Evolutionary conservation across 169 alveolate genomes (phyloP).

Genomic region (Cryptosporidium sp.): DNA sequence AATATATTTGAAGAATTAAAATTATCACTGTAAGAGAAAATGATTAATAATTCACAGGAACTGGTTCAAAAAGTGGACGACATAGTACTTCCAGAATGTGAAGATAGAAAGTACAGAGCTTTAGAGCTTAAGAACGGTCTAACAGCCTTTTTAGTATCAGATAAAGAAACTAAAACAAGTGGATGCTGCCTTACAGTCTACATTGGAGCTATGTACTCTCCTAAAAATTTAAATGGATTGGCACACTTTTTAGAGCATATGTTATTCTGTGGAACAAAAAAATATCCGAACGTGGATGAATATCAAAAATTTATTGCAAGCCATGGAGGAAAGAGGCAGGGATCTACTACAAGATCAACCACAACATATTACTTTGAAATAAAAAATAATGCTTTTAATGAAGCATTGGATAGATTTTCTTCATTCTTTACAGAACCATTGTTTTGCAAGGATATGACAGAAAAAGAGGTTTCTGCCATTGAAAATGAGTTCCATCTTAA

Average conservation of each 20-base stretch:
- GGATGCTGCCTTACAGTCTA: conserved; percentile 79
- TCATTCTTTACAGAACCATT: conserved; percentile 84
- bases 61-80: conserved; percentile 3
- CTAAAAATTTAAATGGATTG: conserved; percentile 86
- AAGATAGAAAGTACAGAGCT: conserved; percentile 56
- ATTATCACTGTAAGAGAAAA: neutral
- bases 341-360: conserved; percentile 77
- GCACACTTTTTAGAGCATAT: conserved; percentile 92
- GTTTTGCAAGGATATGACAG: conserved; percentile 81
- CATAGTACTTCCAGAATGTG: conserved; percentile 44
- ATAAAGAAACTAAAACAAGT: conserved; percentile 66
- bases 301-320: conserved; percentile 78
- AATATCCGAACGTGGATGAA: conserved; percentile 86
- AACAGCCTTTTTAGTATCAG: conserved; percentile 61
- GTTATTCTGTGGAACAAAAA: conserved; percentile 88
- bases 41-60: neutral
- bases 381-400: conserved; percentile 79
- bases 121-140: conserved; percentile 35
- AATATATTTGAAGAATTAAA: neutral
- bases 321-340: conserved; percentile 89
- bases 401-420: conserved; percentile 83
- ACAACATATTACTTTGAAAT: conserved; percentile 88
- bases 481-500: conserved; percentile 81
- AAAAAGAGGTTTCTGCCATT: conserved; percentile 87
- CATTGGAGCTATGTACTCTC: conserved; percentile 87